A percentile compares a stretch with the other conserved stretches of the same genome.
phyloP scores from a whole-genome alignment of 345 rosid genomes.

The Gossypium australe region DNA sequence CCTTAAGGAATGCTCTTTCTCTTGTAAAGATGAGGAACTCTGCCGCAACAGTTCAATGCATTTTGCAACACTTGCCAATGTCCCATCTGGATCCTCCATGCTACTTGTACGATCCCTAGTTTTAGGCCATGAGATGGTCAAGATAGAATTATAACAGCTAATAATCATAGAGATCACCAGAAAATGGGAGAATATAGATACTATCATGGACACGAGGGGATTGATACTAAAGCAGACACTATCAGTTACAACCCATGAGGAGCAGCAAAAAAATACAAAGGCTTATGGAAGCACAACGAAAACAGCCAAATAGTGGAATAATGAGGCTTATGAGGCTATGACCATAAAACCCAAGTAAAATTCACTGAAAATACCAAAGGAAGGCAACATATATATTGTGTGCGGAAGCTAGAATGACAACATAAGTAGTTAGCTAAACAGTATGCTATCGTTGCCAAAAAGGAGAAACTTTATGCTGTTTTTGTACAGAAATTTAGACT shows the following conservation, averaged over 20 bases:
- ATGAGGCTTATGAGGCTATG: not conserved
- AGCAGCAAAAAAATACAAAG: conserved; percentile 5
- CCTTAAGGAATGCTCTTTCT: conserved; percentile 79
- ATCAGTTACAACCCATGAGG: not conserved
- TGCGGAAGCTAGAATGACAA: conserved; percentile 3
- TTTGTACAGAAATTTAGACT: not conserved
- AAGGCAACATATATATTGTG: not conserved
- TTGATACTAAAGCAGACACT: not conserved
- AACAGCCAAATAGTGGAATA: not conserved
- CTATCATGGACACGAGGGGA: not conserved
- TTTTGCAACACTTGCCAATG: conserved; percentile 97
- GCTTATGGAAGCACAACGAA: not conserved
- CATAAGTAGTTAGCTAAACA: not conserved
- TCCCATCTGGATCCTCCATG: conserved; percentile 99
- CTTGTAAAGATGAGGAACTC: conserved; percentile 80
- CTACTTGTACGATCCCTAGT: conserved; percentile 83
- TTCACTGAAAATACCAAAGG: not conserved
- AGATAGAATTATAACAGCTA: not conserved
- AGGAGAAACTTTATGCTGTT: not conserved
- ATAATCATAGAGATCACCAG: not conserved
- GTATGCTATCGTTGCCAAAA: not conserved
- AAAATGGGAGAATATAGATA: not conserved
- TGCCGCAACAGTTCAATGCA: conserved; percentile 96
- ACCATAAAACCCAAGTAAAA: not conserved
- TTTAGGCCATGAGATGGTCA: conserved; percentile 19